Evolutionary conservation across 1,284 basidiomycete species (phyloP), one percentile per base, ranked within the genome.

Genomic region (Cryptococcus sp.): DNA sequence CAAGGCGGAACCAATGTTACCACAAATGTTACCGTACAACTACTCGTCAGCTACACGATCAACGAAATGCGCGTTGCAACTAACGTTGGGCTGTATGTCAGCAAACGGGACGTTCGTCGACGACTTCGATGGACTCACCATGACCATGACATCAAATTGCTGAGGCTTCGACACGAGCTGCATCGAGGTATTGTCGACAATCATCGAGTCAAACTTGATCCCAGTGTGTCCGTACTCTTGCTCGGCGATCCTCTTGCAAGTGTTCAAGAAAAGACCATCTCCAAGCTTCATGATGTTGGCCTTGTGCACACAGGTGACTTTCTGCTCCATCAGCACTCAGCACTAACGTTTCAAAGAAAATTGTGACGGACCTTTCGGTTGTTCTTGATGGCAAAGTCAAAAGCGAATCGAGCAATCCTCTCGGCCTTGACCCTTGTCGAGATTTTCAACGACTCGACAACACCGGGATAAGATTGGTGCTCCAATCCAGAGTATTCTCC

Each of bases 281-380:
- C 93, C 94, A 64, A 98, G 84, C 77, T 98, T 98, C 95, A 98
- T 98, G 79, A 99, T 98, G 80, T 98, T 98, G 69, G 95, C 95
- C 78, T 99, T 99, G 85, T 99, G 95, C 43, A 99, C 93, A 72
- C 93, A 97, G 49, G 95, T 98, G 63, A 99, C 95, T 86, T 94
- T 97, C 89, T 94, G 52, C 26, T 5, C 19, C 18, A 12, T 18
- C 31, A 41, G 32, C 18, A 42, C n/a, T n/a, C 19, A 31, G 11
- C 18, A 21, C 21, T 22, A 41, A 10, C 16, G n/a, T 33, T 21
- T n/a, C 7, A 7, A 12, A n/a, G 28, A 12, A 6, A n/a, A 12
- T 5, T 22, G 16, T n/a, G 31, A 49, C 76, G 48, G 52, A 84
- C 88, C 83, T 97, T 97, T 75, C 94, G 85, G 75, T 87, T 84